Base-by-base conservation (phyloP, 371 early-diverging fungal genomes). In the Mucor irregularis region DNA sequence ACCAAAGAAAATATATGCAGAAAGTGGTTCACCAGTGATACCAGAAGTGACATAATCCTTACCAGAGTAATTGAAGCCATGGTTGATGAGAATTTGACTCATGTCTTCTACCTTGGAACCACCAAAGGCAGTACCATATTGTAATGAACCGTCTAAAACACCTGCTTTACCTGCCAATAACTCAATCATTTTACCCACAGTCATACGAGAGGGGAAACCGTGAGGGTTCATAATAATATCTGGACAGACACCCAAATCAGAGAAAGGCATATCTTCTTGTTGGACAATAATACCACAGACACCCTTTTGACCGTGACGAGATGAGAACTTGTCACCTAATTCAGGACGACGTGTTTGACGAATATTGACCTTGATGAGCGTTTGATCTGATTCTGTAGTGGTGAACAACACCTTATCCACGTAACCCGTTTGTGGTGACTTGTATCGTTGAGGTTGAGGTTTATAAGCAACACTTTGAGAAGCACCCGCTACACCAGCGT, bases 141-240 rank as follows among this genome's bases (percentile, higher is more conserved):
- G 97, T 33, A 96, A 72, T 66, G 91, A 80, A 24, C 99, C 99
- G 58, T 88, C 89, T 55, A 99, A 64, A 2, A 99, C 92, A 45
- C 98, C 99, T 0, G 99, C 99, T 74, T 99, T 99, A 56, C 99
- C 99, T 6, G 95, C 93, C 44, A 98, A 69, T 53, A 97, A 71
- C 78, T 99, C 99, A 69, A 99, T 94, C 90, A 99, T 97, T 74
- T 99, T 99, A 47, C 99, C 99, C 5, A 99, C 99, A 21, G 99
- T 99, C 99, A 99, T 99, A 80, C 99, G 96, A 21, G 95, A 95
- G 24, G 99, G 99, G 88, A 99, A 99, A 68, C 99, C 99, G 79
- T 99, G 99, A 28, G 99, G 99, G 80, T 99, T 99, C 99, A 99
- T 99, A 76, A 99, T 97, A 48, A 99, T 92, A 74, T 99, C 99